Evolutionary conservation across 2,329 filamentous ascomycete species (phyloP), one percentile per base, ranked within the genome.

Genomic region (Colletotrichum tabaci): DNA sequence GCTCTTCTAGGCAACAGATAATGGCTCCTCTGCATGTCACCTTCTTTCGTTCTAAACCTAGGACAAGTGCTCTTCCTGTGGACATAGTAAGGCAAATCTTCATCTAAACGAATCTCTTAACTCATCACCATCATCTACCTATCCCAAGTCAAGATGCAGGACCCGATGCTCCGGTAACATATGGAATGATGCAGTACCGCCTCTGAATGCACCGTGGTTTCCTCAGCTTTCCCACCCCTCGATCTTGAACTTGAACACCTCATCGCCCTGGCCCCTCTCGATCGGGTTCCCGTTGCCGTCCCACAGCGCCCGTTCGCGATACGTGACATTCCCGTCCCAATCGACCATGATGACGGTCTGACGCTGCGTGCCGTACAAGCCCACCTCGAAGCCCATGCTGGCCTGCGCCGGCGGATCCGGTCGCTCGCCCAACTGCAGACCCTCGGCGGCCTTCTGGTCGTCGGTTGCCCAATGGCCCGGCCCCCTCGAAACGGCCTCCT

Each of bases 351-450:
- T 79, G 16, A 91, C 81, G 0, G 90, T 92, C 81, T 92, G 90
- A 47, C 90, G 82, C 80, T 92, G 90, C 6, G 90, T 92, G 4
- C 90, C 90, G 75, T 92, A 92, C 74, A 90, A 82, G 2, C 90
- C 90, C 6, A 85, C 88, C 77, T 88, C 87, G 74, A 89, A 90
- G 1, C 84, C 84, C 53, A 75, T 74, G n/a, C 49, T 64, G 23
- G 23, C 73, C 69, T 26, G 76, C 73, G 47, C 74, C 30, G 68
- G 58, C 40, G 69, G 66, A 69, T 80, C 84, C 78, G 42, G 77
- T 76, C 9, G 80, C 76, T 67, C 56, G 21, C 52, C 70, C 23
- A 73, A 55, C 58, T 83, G 78, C 52, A 82, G 79, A 4, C 78
- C 75, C 44, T 82, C 64, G 75, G 77, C 64, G 75, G 80, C 78